Percentiles rank a stretch among this genome's conserved stretches.
phyloP scores from a whole-genome alignment of 2,329 filamentous ascomycete genomes.

The Hymenoscyphus fraxineus region DNA sequence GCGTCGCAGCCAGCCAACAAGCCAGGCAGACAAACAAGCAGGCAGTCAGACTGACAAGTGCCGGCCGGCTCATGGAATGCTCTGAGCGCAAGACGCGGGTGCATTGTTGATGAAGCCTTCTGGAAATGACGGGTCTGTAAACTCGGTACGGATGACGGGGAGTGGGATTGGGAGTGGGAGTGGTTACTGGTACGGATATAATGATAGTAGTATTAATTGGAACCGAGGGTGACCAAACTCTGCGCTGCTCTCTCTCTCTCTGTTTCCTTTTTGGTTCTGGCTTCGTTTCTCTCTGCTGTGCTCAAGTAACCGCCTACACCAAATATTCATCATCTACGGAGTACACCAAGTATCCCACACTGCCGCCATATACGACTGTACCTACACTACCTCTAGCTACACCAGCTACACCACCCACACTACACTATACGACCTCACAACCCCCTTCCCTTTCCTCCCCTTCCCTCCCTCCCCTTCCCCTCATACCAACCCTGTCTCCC shows the following conservation, averaged over 20 bases:
- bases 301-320: background rate
- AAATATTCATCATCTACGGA: too few relatives aligned
- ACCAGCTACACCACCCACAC: too few relatives aligned
- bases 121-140: background rate
- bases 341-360: too few relatives aligned
- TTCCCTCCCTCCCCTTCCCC: background rate
- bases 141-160: too few relatives aligned
- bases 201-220: too few relatives aligned
- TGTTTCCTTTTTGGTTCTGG: background rate
- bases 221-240: background rate
- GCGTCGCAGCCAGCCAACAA: too few relatives aligned
- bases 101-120: background rate
- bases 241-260: background rate
- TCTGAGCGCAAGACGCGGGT: background rate
- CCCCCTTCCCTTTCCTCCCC: background rate
- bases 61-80: background rate
- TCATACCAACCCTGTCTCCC: background rate
- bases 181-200: too few relatives aligned
- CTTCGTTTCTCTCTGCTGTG: background rate
- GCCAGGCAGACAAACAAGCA: too few relatives aligned
- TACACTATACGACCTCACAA: too few relatives aligned
- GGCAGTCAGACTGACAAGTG: background rate
- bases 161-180: too few relatives aligned
- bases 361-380: too few relatives aligned
- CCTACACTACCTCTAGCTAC: too few relatives aligned